Evolutionary conservation across 169 alveolate genomes (phyloP), one percentile per base, ranked within the genome.

Genomic region (Perkinsus marinus): DNA sequence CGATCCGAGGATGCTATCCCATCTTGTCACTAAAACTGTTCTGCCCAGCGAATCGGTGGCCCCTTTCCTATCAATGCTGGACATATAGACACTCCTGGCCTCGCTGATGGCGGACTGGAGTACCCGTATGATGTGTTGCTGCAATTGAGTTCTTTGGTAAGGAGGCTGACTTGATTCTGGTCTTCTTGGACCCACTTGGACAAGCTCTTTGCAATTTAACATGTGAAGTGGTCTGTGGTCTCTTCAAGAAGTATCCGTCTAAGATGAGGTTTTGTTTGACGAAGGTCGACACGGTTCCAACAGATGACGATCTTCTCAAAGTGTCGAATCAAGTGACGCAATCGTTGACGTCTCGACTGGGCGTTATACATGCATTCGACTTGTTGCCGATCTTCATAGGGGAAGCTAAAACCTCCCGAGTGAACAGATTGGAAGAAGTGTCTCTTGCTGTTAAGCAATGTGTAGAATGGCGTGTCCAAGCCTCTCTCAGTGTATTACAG

Each of bases 21-120:
- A 93, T 91, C 92, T 95, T 43, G 90, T 94, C 89, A 94, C 95
- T 6, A 96, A 95, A 91, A 57, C 79, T 2, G 79, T 57, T 16
- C 37, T 19, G 30, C 79, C 79, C 34, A 19, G 37, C 26, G 79
- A 57, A 0, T 13, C 79, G 22, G 79, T 57, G 22, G 79, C 79
- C 37, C 79, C 79, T 7, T 57, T 57, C 22, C 22, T 57, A 16
- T 57, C 79, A 30, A 92, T 93, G 90, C 92, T 93, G 0, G 95
- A 95, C 89, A 94, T 91, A 94, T 96, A 43, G 97, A 96, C 43
- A 96, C 97, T 16, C 97, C 97, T 6, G 97, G 97, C 22, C 92
- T 95, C 36, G 94, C 94, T 39, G 97, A 96, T 57, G 96, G 96
- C 0, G 93, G 94, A 93, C 89, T 94, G 16, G 91, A 94, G 89